Percentiles rank a stretch among this genome's conserved stretches.
These are phyloP conservation scores for Aspergillus sclerotiicarbonarius DNA, from an alignment of 495 filamentous ascomycete genomes.

Conservation along the genomic window DNA sequence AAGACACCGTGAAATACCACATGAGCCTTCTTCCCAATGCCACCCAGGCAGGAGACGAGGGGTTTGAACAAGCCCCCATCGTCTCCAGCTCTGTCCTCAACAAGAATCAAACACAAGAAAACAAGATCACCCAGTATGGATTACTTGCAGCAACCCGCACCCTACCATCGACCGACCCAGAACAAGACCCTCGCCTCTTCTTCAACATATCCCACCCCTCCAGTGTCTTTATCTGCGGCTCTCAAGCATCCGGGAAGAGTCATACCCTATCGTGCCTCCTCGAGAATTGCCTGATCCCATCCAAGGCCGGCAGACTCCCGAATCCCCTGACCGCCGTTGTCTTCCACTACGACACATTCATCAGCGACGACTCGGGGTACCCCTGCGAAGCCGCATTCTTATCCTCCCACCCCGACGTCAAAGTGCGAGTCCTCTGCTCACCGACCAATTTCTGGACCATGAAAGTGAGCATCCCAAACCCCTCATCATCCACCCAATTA, in stretches of 20 bases:
- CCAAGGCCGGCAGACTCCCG: slow-evolving; percentile 37
- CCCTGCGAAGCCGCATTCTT: slow-evolving; percentile 71
- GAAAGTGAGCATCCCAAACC: slow-evolving; percentile 26
- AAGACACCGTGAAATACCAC: too few relatives aligned
- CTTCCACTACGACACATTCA: slow-evolving; percentile 68
- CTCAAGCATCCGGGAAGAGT: slow-evolving; percentile 74
- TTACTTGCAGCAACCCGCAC: too few relatives aligned
- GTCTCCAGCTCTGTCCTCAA: too few relatives aligned
- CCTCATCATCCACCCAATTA: neutral
- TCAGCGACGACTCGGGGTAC: slow-evolving; percentile 47
- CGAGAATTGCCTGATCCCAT: slow-evolving; percentile 56
- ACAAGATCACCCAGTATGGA: too few relatives aligned
- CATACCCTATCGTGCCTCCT: slow-evolving; percentile 70
- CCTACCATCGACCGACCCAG: neutral
- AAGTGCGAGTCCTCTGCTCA: slow-evolving; percentile 62
- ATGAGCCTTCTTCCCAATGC: too few relatives aligned
- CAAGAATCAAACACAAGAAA: too few relatives aligned
- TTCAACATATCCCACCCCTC: slow-evolving; percentile 67
- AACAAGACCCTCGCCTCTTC: slow-evolving; percentile 51
- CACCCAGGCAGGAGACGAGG: too few relatives aligned
- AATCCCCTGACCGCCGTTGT: slow-evolving; percentile 61
- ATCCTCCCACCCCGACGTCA: slow-evolving; percentile 49
- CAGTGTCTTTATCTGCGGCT: slow-evolving; percentile 73
- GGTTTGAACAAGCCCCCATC: too few relatives aligned
- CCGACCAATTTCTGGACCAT: slow-evolving; percentile 57